Conservation (phyloP, 305 asterid species). For the Solanum hybrid region DNA sequence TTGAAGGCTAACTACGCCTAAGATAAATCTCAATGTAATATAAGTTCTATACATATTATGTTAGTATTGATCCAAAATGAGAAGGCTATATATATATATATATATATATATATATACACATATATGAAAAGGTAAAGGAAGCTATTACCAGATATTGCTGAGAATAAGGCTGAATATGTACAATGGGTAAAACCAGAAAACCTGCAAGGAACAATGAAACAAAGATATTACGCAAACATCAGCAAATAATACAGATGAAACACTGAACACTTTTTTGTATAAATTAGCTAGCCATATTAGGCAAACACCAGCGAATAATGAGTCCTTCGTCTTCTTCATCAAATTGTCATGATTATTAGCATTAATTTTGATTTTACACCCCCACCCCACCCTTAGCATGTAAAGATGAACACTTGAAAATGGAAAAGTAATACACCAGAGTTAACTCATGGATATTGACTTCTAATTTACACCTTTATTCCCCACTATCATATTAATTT, state of each 20-base stretch:
- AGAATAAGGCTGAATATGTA: constrained; percentile 82
- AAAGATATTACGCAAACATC: neutral
- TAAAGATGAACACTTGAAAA: neutral
- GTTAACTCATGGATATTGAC: neutral
- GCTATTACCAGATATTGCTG: constrained; percentile 68
- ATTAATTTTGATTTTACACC: neutral
- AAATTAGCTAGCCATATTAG: neutral
- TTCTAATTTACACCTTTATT: neutral
- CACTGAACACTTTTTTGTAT: neutral
- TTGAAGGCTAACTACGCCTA: neutral
- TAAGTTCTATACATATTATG: neutral
- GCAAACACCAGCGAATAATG: neutral
- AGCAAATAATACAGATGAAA: neutral
- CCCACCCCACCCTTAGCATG: neutral
- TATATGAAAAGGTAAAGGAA: constrained; percentile 8
- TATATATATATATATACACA: too few relatives aligned
- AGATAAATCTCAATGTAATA: neutral
- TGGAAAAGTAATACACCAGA: neutral
- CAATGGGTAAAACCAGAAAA: constrained; percentile 92
- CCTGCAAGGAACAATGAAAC: constrained; percentile 38
- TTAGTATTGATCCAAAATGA: neutral
- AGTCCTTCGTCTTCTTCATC: neutral
- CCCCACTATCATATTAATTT: neutral
- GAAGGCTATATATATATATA: neutral
- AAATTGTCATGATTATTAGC: neutral